Base-by-base conservation (phyloP, 805 yeast species). In the Candida berthetii region DNA sequence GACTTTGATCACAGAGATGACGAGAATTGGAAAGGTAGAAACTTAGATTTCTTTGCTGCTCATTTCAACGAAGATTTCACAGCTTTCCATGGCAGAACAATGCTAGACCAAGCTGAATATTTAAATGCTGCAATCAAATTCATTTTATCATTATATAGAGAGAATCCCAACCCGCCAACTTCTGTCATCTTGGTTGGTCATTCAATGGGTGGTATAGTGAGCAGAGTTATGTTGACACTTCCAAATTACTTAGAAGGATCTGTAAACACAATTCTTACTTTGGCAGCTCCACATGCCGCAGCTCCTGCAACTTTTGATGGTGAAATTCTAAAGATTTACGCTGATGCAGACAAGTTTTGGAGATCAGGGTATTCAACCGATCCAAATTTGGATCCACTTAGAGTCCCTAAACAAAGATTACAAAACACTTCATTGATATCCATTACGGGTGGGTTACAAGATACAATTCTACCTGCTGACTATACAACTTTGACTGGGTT, bases 161-260 rank as follows among this genome's bases (percentile, higher is more conserved):
- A 58, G 10, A 37, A 65, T 8, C 60, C 58, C 17, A 55, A 58
- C 2, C 53, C 58, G 7, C 93, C 93, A 0, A 58, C 61, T 22
- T 84, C 96, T 0, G 95, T 91, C 2, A 76, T 91, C 0, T 57
- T 91, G 0, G 49, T 91, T 1, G 96, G 88, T 3, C 99, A 91
- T 64, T 91, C 98, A 1, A 91, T 91, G 99, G 99, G 99, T 34
- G 99, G 99, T 3, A 76, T 91, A 15, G 98, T 93, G 1, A 85
- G 96, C 3, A 71, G 98, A 44, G 81, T 87, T 0, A 78, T 90
- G 78, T 71, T 87, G 7, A 80, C 95, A 0, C 62, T 91, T 40
- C 84, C 88, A 1, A 90, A 88, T 54, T 90, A 87, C 57, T 53
- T 68, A 1, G 74, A 74, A 4, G 76, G 72, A 18, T 83, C 96